Conservation (phyloP, 2,329 filamentous ascomycete species). For the Rugonectria rugulosa region DNA sequence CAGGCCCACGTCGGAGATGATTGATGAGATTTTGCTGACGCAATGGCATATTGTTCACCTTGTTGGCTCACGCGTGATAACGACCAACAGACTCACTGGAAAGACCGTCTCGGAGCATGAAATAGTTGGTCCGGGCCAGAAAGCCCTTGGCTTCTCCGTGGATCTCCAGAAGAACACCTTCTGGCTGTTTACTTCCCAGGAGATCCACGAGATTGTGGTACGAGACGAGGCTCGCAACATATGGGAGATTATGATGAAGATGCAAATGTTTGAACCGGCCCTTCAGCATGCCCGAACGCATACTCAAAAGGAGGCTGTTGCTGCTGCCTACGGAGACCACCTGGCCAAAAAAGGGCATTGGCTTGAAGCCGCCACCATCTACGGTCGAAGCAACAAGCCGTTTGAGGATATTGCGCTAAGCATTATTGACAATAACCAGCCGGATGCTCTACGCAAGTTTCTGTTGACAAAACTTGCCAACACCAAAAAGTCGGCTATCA, state of each 20-base stretch:
- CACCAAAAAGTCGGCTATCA: conserved; percentile 82
- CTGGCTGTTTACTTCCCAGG: conserved; percentile 90
- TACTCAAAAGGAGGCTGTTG: conserved; percentile 87
- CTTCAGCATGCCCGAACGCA: conserved; percentile 83
- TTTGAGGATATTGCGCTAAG: conserved; percentile 95
- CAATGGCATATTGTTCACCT: conserved; percentile 93
- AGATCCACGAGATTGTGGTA: conserved; percentile 93
- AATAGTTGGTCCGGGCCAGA: conserved; percentile 81
- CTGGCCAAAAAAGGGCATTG: conserved; percentile 83
- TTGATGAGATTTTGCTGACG: conserved; percentile 83
- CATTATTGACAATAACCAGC: conserved; percentile 89
- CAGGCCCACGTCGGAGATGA: conserved; percentile 72
- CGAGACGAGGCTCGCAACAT: conserved; percentile 91
- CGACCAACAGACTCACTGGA: conserved; percentile 86
- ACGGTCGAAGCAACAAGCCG: conserved; percentile 93
- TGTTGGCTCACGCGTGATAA: conserved; percentile 82
- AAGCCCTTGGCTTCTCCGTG: conserved; percentile 81
- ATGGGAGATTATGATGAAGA: conserved; percentile 91
- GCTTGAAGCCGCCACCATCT: conserved; percentile 85
- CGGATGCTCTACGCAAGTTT: conserved; percentile 90
- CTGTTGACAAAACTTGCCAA: conserved; percentile 82
- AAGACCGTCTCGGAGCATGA: conserved; percentile 87
- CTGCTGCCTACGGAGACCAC: conserved; percentile 90
- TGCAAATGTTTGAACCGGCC: conserved; percentile 87
- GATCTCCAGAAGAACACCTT: conserved; percentile 96